Base-by-base conservation (phyloP, 2,329 filamentous ascomycete species). In the Colletotrichum lindemuthianum region DNA sequence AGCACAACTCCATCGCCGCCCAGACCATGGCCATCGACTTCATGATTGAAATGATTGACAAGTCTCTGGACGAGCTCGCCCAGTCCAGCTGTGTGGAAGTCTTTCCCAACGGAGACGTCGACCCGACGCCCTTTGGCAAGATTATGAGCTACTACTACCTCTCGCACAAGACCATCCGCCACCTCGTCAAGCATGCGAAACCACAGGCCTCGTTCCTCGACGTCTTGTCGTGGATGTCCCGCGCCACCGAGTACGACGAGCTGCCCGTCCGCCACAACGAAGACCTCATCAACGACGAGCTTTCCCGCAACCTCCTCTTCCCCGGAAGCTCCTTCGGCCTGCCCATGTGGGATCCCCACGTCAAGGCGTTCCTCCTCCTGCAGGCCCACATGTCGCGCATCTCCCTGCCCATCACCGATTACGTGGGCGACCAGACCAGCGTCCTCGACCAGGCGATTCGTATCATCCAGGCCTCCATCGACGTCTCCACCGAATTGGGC, bases 141-240 rank as follows among this genome's bases (percentile, higher is more conserved):
- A 98, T 99, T 73, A 97, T 98, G 93, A 97, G 92, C 76, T 99
- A 98, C 83, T 99, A 99, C 84, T 99, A 99, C 74, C 89, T 96
- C 51, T 96, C 94, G 0, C 96, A 99, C 80, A 92, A 92, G 78
- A 99, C 96, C 0, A 93, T 99, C 71, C 92, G 96, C 1, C 90
- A 93, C 71, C 86, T 99, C 7, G 88, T 92, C 68, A 84, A 87
- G 50, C 86, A 95, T 69, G 92, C 91, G 32, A 95, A 92, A 72
- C 86, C 88, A 0, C 81, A 89, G 15, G 92, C 92, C 2, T 88
- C 85, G 1, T 96, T 99, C 74, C 84, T 90, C 10, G 92, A 98
- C 69, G 93, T 89, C 0, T 83, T 99, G 1, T 88, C 90, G 5
- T 98, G 94, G 95, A 96, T 99, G 89, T 95, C 90, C 67, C 88